Evolutionary conservation across 331 rosid species (phyloP).

Genomic region (Acacia pycnantha): DNA sequence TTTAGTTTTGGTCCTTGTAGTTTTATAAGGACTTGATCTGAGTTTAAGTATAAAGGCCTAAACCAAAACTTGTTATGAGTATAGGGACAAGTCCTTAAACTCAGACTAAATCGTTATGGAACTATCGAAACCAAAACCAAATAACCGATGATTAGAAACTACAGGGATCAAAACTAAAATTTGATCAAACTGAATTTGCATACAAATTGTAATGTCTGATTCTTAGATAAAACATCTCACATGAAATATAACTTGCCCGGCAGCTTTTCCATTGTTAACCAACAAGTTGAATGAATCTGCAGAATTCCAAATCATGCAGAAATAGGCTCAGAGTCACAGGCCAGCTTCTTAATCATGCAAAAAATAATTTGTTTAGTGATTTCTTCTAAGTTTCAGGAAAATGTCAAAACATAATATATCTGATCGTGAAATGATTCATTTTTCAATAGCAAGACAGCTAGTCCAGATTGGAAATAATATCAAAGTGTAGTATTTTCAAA

Average conservation of each 20-base stretch:
- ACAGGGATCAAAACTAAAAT: too few relatives aligned
- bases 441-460: background rate
- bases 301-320: slow-evolving; percentile 26
- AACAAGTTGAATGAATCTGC: slow-evolving; percentile 92
- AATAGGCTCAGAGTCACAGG: background rate
- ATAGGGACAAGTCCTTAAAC: too few relatives aligned
- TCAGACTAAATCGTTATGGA: too few relatives aligned
- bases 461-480: background rate
- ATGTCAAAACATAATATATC: background rate
- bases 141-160: too few relatives aligned
- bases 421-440: background rate
- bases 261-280: slow-evolving; percentile 82
- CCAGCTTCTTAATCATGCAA: background rate
- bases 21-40: too few relatives aligned
- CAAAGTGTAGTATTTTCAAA: background rate
- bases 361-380: background rate
- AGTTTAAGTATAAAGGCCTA: too few relatives aligned
- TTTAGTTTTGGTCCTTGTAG: too few relatives aligned
- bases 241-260: slow-evolving; percentile 97
- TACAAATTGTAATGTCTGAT: background rate
- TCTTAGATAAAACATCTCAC: slow-evolving; percentile 44
- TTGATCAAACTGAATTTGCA: background rate
- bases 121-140: too few relatives aligned
- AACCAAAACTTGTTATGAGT: too few relatives aligned
- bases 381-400: background rate